Evolutionary conservation across 78 protist species (phyloP).

Genomic region (Dictyostelium capitatum): DNA sequence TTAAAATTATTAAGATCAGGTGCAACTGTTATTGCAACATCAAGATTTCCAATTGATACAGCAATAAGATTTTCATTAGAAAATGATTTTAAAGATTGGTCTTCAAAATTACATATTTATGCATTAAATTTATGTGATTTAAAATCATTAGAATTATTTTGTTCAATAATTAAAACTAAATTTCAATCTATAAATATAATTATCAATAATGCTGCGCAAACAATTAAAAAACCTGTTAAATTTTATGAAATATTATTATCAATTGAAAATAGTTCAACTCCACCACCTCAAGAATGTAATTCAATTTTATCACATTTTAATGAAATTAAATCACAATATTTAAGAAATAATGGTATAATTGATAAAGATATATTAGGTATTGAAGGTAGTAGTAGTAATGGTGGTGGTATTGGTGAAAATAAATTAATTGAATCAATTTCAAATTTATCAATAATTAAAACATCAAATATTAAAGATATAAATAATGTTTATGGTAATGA

Average conservation of each 20-base stretch:
- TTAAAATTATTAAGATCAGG: conserved; percentile 82
- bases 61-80: background rate
- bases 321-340: background rate
- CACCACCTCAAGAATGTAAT: background rate
- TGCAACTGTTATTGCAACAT: conserved; percentile 80
- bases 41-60: conserved; percentile 78
- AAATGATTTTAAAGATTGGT: conserved; percentile 13
- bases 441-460: background rate
- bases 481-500: background rate
- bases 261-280: conserved; percentile 3
- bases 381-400: background rate
- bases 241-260: conserved; percentile 4
- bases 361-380: background rate
- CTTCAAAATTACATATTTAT: conserved; percentile 52
- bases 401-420: background rate
- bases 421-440: background rate
- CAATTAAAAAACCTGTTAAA: conserved; percentile 58
- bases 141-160: conserved; percentile 53
- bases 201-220: conserved; percentile 89
- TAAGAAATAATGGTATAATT: background rate
- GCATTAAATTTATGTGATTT: conserved; percentile 73
- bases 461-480: background rate
- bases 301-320: background rate
- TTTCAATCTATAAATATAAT: conserved; percentile 58
- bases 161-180: background rate